Conservation (phyloP, 164 flowering plant genomes). For the Nymphaea thermarum region DNA sequence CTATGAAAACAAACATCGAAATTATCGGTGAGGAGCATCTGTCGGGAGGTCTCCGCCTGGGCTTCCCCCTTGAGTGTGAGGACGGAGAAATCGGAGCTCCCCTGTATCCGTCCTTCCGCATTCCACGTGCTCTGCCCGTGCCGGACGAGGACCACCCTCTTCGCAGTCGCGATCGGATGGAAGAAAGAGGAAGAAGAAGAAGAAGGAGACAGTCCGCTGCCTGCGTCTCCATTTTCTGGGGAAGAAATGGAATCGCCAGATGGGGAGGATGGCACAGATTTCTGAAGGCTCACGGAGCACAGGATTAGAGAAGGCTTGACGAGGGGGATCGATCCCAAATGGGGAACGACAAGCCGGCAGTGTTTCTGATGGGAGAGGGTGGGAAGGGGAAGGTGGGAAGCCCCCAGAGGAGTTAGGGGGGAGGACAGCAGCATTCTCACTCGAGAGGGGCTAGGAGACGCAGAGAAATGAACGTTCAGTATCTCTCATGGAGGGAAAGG, state of each 20-base stretch:
- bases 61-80: constrained; percentile 80
- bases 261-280: not conserved
- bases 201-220: constrained; percentile 8
- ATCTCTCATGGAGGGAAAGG: too few species aligned
- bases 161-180: constrained; percentile 43
- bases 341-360: not conserved
- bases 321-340: not conserved
- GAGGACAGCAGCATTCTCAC: not conserved
- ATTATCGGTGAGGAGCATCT: constrained; percentile 65
- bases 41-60: constrained; percentile 89
- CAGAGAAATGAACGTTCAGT: too few species aligned
- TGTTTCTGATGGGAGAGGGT: not conserved
- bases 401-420: not conserved
- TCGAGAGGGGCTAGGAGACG: not conserved
- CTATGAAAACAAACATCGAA: constrained; percentile 80
- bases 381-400: not conserved
- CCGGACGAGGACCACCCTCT: constrained; percentile 84
- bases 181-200: constrained; percentile 19
- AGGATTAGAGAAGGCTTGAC: not conserved
- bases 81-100: constrained; percentile 83
- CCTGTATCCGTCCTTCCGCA: constrained; percentile 89
- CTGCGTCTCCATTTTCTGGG: not conserved
- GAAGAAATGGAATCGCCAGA: not conserved
- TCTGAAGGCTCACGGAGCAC: not conserved
- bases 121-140: constrained; percentile 99